These are phyloP conservation scores for Colletotrichum caudatum DNA, from an alignment of 2,329 filamentous ascomycete genomes.

Conservation along the genomic window DNA sequence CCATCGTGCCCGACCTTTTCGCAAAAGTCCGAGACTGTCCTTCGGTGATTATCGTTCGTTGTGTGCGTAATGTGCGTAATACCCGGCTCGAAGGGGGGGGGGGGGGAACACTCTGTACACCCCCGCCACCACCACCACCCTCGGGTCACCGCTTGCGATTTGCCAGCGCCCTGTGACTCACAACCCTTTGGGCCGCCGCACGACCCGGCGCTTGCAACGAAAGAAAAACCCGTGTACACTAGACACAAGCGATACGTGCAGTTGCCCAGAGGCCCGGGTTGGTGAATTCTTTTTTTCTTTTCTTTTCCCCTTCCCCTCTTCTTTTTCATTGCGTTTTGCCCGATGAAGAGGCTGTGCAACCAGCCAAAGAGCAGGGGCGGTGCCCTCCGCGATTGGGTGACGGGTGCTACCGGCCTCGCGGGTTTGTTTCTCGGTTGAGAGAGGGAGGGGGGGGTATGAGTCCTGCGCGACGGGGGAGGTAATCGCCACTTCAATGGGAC, in stretches of 20 bases:
- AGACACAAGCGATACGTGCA: neutral
- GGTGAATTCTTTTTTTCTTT: neutral
- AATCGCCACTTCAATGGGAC: neutral
- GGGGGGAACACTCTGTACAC: neutral
- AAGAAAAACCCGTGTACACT: neutral
- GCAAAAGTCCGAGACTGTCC: slow-evolving; percentile 4
- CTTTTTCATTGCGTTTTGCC: neutral
- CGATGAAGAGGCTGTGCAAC: neutral
- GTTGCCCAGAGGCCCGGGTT: neutral
- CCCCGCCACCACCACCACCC: neutral
- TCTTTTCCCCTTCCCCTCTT: no score
- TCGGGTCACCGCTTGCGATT: neutral
- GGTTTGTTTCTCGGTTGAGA: neutral
- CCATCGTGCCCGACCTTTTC: neutral
- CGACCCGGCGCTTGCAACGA: neutral
- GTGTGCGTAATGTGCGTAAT: neutral
- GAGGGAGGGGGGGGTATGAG: no score
- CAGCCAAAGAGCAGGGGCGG: neutral
- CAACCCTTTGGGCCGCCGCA: neutral
- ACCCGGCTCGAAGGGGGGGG: neutral
- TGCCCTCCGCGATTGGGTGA: neutral
- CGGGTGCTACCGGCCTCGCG: neutral
- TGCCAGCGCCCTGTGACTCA: slow-evolving; percentile 20
- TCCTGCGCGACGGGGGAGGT: neutral
- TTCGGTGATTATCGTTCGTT: neutral